Conservation (phyloP, 305 asterid species). For the Galium porrigens region DNA sequence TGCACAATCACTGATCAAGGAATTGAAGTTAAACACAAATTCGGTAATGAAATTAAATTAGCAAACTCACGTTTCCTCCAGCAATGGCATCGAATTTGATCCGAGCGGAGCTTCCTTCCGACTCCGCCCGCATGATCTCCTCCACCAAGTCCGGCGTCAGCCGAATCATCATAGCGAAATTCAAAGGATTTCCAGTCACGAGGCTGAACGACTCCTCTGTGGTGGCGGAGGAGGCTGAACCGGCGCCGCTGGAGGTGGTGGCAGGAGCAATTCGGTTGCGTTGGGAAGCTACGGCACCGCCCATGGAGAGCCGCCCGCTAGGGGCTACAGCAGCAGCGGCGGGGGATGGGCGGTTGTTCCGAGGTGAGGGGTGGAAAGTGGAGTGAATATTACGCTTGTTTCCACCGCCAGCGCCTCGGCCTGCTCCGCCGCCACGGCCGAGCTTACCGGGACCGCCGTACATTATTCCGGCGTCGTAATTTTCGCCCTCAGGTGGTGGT, state of each 20-base stretch:
- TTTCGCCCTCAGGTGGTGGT: background rate
- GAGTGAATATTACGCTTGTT: conserved; percentile 44
- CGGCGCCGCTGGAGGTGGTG: conserved; percentile 24
- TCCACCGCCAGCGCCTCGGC: conserved; percentile 30
- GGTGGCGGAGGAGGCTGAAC: conserved; percentile 29
- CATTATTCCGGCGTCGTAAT: conserved; percentile 32
- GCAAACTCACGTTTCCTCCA: conserved; percentile 61
- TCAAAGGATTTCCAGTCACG: conserved; percentile 59
- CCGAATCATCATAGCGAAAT: conserved; percentile 76
- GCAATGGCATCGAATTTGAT: conserved; percentile 79
- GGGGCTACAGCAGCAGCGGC: conserved; percentile 22
- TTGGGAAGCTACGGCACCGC: conserved; percentile 35
- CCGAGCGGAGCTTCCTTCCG: conserved; percentile 52
- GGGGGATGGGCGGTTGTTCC: conserved; percentile 22
- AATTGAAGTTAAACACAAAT: background rate
- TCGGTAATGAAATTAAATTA: conserved; percentile 12
- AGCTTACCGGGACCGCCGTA: conserved; percentile 63
- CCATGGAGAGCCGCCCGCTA: conserved; percentile 39
- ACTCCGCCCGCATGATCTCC: conserved; percentile 93
- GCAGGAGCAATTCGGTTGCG: conserved; percentile 36
- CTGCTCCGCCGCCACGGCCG: conserved; percentile 61
- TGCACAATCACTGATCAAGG: background rate
- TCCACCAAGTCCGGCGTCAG: conserved; percentile 83
- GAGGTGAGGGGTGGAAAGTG: conserved; percentile 41
- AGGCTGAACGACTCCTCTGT: conserved; percentile 78